Evolutionary conservation across 2,329 filamentous ascomycete species (phyloP).

Genomic region (Rugonectria rugulosa): DNA sequence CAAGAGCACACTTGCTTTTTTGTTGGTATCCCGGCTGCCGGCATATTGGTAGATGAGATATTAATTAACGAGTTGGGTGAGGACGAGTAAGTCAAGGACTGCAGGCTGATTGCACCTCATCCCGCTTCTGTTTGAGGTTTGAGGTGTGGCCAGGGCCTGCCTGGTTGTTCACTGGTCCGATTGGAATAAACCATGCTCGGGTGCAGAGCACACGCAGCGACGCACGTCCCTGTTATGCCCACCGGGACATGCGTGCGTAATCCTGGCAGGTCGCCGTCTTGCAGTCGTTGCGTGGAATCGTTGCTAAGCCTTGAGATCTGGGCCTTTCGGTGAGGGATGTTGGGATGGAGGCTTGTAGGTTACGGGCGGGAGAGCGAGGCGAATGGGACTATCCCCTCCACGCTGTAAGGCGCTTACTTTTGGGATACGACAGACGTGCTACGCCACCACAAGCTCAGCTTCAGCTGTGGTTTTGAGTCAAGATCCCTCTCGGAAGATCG

Average conservation of each 20-base stretch:
- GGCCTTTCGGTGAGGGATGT: too few relatives aligned
- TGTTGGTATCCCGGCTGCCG: slow-evolving; percentile 1
- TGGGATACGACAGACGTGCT: background rate
- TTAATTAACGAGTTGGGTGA: slow-evolving; percentile 19
- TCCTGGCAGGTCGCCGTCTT: slow-evolving; percentile 5
- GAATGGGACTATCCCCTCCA: background rate
- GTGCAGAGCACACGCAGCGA: slow-evolving; percentile 15
- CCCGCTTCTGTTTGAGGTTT: slow-evolving; percentile 36
- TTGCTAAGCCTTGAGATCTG: background rate
- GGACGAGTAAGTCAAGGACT: slow-evolving; percentile 9
- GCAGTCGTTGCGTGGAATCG: too few relatives aligned
- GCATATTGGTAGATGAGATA: slow-evolving; percentile 24
- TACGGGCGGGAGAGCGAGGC: too few relatives aligned
- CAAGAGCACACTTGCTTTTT: background rate
- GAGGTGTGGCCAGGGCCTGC: slow-evolving; percentile 22
- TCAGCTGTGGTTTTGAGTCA: background rate
- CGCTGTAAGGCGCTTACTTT: background rate
- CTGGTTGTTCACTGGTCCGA: slow-evolving; percentile 20
- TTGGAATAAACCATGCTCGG: slow-evolving; percentile 22
- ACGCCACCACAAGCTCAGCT: background rate
- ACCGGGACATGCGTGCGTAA: slow-evolving; percentile 14
- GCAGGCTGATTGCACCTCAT: slow-evolving; percentile 31
- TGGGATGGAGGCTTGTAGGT: too few relatives aligned
- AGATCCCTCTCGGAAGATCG: background rate
- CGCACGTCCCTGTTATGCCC: background rate